Evolutionary conservation across 177 flowering plant species (phyloP).

Genomic region (Vitis hybrid): DNA sequence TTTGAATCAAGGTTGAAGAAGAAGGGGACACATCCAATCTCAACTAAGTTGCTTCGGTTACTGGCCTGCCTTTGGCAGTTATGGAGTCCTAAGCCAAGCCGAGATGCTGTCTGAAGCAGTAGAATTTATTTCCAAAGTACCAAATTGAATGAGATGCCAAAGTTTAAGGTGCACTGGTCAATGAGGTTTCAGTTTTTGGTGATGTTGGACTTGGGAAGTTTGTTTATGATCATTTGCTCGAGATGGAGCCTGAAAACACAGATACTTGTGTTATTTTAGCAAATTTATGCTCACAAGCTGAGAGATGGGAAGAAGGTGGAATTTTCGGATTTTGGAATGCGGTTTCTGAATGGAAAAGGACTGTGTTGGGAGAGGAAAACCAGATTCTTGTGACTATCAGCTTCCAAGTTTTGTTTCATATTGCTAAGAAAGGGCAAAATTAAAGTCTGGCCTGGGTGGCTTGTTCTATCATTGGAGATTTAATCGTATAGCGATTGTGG

Average conservation of each 20-base stretch:
- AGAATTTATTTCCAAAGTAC: constrained; percentile 58
- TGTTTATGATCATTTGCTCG: constrained; percentile 49
- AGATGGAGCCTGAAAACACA: constrained; percentile 72
- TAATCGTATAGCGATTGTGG: constrained; percentile 2
- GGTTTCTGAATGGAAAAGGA: neutral
- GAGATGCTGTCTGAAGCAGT: constrained; percentile 65
- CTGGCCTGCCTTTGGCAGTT: too few relatives aligned
- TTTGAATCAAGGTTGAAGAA: too few relatives aligned
- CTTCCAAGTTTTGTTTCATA: constrained; percentile 77
- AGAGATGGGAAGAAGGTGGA: constrained; percentile 80
- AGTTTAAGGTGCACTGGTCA: constrained; percentile 82
- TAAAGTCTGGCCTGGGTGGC: constrained; percentile 62
- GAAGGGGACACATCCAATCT: too few relatives aligned
- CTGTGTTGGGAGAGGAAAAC: constrained; percentile 53
- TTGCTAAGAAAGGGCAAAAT: constrained; percentile 62
- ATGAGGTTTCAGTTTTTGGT: constrained; percentile 64
- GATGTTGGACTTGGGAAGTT: constrained; percentile 67
- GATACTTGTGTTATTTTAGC: constrained; percentile 72
- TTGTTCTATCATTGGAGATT: constrained; percentile 67
- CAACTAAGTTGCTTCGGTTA: too few relatives aligned
- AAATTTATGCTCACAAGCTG: constrained; percentile 70
- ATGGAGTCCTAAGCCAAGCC: constrained; percentile 61
- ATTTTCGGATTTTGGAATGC: neutral
- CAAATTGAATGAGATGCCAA: constrained; percentile 59
- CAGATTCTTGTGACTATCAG: constrained; percentile 48